Evolutionary conservation across 148 eudicot genomes (phyloP), one percentile per base, ranked within the genome.

Genomic region (Bassia scoparia): DNA sequence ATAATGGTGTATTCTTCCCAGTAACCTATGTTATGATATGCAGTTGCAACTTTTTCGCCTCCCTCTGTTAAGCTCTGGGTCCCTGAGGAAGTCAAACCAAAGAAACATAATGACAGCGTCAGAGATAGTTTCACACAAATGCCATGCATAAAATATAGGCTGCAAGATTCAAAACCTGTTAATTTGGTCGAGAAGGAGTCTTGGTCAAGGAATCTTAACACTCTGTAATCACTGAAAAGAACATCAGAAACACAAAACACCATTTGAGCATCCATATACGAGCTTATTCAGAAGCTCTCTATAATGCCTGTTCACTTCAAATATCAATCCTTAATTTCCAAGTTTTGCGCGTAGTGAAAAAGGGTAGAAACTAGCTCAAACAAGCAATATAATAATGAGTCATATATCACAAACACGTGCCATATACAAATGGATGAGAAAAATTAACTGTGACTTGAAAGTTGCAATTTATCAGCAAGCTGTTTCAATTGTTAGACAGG

Each of bases 151-250:
- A 33, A n/a, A 61, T 15, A 64, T 29, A 74, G 74, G n/a, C n/a
- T 55, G 48, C 41, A 63, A 41, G 44, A 20, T 64, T 80, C n/a
- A n/a, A 69, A 62, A 94, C 98, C 97, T 89, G 69, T 89, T 73
- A 76, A 95, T 86, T 78, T 82, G 97, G 80, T 91, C 90, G 60
- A 95, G 98, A 80, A 95, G 91, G 63, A 95, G 97, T 77, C 98
- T 89, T 69, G 97, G 97, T 43, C 98, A 97, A 53, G 97, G 98
- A 75, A 95, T 91, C 33, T 66, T 88, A 52, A 80, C 96, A 71
- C 98, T 89, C 82, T 80, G 44, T 91, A 92, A 54, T 96, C 96
- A 85, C 98, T 95, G 97, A 48, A 81, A 69, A 52, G 10, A 71
- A 59, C 41, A 66, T 46, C 16, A 14, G 8, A 44, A 58, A 38